Conservation (phyloP, 345 rosid species). For the Sonneratia caseolaris region DNA sequence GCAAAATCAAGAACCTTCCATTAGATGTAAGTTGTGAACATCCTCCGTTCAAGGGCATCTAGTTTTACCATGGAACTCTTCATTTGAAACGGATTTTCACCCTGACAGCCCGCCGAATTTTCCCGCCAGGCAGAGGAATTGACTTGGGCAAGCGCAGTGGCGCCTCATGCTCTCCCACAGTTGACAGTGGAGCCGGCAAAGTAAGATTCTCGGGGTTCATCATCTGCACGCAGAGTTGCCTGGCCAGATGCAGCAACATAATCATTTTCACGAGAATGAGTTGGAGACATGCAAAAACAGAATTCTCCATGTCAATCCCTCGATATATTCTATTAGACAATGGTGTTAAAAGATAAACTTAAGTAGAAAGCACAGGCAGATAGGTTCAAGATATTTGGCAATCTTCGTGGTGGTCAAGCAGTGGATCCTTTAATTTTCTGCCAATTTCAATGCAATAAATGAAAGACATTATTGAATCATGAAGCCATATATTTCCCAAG, state of each 20-base stretch:
- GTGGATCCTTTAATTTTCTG: background rate
- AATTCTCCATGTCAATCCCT: background rate
- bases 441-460: background rate
- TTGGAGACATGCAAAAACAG: background rate
- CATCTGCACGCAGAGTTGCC: conserved; percentile 66
- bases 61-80: background rate
- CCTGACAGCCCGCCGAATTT: conserved; percentile 62
- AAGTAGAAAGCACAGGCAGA: background rate
- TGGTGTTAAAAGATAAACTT: background rate
- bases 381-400: background rate
- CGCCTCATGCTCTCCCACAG: conserved; percentile 68
- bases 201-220: conserved; percentile 66
- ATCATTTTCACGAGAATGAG: background rate
- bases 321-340: background rate
- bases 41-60: background rate
- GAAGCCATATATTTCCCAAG: background rate
- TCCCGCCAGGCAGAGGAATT: conserved; percentile 73
- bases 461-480: background rate
- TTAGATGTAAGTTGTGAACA: background rate
- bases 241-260: conserved; percentile 45
- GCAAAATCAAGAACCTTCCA: background rate
- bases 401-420: background rate
- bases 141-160: conserved; percentile 72
- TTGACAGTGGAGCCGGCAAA: conserved; percentile 50
- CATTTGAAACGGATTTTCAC: conserved; percentile 74